phyloP scores from a whole-genome alignment of 495 filamentous ascomycete species.

The Letharia columbiana region DNA sequence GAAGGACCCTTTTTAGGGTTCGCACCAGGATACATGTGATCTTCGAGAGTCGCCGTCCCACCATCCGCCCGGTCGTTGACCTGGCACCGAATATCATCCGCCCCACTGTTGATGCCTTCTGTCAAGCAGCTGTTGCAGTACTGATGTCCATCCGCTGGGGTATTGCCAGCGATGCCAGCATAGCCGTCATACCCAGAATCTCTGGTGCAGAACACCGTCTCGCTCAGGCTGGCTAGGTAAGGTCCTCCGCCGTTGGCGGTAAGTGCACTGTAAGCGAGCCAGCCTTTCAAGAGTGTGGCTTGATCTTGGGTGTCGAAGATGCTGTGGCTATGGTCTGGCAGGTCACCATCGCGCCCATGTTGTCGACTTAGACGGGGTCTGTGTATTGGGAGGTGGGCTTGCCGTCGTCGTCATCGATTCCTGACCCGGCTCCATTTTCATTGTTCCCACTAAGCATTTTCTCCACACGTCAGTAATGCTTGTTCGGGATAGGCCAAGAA shows the following conservation, averaged over 20 bases:
- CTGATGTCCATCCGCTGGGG: neutral
- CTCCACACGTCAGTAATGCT: too few relatives aligned
- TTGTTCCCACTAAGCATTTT: too few relatives aligned
- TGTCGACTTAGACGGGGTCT: too few relatives aligned
- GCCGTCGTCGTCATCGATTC: too few relatives aligned
- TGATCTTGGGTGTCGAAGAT: neutral
- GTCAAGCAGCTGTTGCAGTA: neutral
- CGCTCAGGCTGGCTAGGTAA: neutral
- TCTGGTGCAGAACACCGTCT: neutral
- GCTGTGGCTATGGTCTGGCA: neutral
- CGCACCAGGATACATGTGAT: neutral
- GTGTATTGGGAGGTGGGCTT: too few relatives aligned
- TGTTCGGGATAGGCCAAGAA: too few relatives aligned
- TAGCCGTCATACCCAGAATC: neutral
- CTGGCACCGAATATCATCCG: neutral
- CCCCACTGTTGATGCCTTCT: neutral
- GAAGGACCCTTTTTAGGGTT: neutral
- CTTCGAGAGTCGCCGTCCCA: neutral
- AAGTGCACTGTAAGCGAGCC: neutral
- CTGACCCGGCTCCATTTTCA: too few relatives aligned
- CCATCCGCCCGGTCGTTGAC: neutral
- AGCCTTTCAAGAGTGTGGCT: neutral
- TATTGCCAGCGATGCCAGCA: neutral
- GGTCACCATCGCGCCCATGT: too few relatives aligned
- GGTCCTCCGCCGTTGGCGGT: neutral